Evolutionary conservation across 176 grass and related monocot species (phyloP).

Genomic region (Aegilops tauschii): DNA sequence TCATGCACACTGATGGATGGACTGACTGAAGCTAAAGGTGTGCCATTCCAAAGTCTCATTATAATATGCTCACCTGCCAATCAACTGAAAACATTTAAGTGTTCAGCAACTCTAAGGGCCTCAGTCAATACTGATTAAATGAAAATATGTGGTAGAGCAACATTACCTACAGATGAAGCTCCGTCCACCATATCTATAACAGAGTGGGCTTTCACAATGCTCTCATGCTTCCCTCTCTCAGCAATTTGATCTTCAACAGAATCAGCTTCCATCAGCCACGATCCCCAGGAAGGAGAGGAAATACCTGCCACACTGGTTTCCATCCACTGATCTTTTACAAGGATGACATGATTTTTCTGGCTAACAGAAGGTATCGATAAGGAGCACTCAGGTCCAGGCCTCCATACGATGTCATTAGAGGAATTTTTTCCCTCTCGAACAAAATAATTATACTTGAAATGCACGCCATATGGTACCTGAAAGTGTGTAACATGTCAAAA

Average conservation of each 20-base stretch:
- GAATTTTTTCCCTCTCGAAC: slow-evolving; percentile 49
- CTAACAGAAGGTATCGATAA: slow-evolving; percentile 68
- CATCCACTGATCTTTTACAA: slow-evolving; percentile 87
- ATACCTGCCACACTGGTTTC: slow-evolving; percentile 41
- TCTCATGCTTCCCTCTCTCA: slow-evolving; percentile 25
- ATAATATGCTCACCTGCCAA: slow-evolving; percentile 82
- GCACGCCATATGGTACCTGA: slow-evolving; percentile 85
- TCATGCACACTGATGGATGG: slow-evolving; percentile 20
- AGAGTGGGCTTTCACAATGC: slow-evolving; percentile 26
- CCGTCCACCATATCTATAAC: slow-evolving; percentile 18
- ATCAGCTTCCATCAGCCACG: slow-evolving; percentile 65
- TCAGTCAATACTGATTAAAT: slow-evolving; percentile 15
- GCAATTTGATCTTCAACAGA: slow-evolving; percentile 32
- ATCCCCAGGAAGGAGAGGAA: slow-evolving; percentile 70
- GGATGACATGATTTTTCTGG: slow-evolving; percentile 55
- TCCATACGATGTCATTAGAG: slow-evolving; percentile 70
- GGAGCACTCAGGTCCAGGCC: slow-evolving; percentile 73
- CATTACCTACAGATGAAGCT: slow-evolving; percentile 61
- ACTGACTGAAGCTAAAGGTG: slow-evolving; percentile 35
- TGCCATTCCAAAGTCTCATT: slow-evolving; percentile 58
- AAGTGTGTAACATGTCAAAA: slow-evolving; percentile 25
- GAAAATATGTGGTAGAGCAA: slow-evolving; percentile 21
- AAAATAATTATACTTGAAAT: slow-evolving; percentile 99
- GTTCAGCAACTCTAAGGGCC: slow-evolving; percentile 62
- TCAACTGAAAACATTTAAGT: slow-evolving; percentile 92